These are phyloP conservation scores for Discostella stelligera DNA, from an alignment of 352 stramenopile genomes.

Conservation along the genomic window DNA sequence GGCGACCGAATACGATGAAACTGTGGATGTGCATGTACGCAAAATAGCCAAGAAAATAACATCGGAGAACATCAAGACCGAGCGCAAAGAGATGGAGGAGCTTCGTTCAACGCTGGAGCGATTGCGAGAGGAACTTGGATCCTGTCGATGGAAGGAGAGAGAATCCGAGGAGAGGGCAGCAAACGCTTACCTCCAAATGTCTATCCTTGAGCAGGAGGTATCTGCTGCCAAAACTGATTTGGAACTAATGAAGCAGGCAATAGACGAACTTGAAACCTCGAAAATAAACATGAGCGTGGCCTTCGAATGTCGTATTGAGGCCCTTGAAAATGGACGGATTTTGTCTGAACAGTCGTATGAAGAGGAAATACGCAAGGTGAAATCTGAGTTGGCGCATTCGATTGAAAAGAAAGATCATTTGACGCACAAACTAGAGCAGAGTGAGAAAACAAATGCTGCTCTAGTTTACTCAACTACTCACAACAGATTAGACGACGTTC, in stretches of 20 bases:
- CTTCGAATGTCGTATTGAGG: constrained; percentile 71
- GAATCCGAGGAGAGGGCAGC: constrained; percentile 61
- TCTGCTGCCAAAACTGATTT: constrained; percentile 70
- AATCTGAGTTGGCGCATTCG: constrained; percentile 62
- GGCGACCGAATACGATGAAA: constrained; percentile 47
- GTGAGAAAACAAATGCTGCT: constrained; percentile 71
- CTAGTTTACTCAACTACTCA: constrained; percentile 61
- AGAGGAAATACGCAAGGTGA: constrained; percentile 62
- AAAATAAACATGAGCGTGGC: constrained; percentile 65
- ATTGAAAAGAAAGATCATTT: constrained; percentile 73
- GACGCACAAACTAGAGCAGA: constrained; percentile 66
- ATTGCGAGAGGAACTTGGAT: constrained; percentile 62
- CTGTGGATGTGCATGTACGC: constrained; percentile 50
- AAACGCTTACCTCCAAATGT: constrained; percentile 61
- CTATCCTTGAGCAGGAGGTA: constrained; percentile 75
- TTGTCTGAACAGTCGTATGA: constrained; percentile 52
- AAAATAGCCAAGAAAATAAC: constrained; percentile 67
- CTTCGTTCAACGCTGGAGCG: constrained; percentile 60
- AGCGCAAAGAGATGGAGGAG: constrained; percentile 71
- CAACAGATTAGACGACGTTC: constrained; percentile 23
- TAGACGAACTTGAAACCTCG: constrained; percentile 66
- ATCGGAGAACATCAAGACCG: constrained; percentile 59
- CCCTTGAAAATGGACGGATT: constrained; percentile 67
- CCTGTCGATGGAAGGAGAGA: constrained; percentile 55
- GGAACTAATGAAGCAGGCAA: constrained; percentile 61